Evolutionary conservation across 371 early-diverging fungal genomes (phyloP), one percentile per base, ranked within the genome.

Genomic region (Mucor lusitanicus): DNA sequence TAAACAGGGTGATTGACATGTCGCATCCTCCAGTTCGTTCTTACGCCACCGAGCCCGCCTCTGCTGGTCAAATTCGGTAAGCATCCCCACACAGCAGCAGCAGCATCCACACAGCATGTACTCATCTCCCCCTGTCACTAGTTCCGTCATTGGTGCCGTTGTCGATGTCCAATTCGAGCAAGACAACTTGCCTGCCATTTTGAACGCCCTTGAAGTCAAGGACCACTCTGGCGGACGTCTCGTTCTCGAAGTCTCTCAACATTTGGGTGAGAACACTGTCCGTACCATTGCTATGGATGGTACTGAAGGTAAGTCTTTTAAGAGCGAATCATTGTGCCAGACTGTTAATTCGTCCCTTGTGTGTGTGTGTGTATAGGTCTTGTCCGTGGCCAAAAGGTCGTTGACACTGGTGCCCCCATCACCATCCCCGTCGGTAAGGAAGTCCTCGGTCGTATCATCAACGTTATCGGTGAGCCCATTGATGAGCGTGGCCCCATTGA

Each of bases 261-360:
- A 98, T 80, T 86, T 97, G 83, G 97, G 97, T 77, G 97, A 98
- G 85, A 96, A 97, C 92, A 96, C 97, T 68, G 98, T 98, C 76
- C 94, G 98, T 79, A 96, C 96, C 75, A 98, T 98, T 93, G 98
- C 97, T 83, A 98, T 98, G 98, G 98, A 98, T 90, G 98, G 94
- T 82, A 95, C 94, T 63, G 76, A 78, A 64, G 78, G 73, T 75
- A 73, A 35, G 64, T 13, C 4, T 11, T 3, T 2, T 17, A 32
- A 46, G 1, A 7, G 27, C 19, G 5, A 17, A 11, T 27, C 11
- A 56, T 27, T 4, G 32, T 32, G 30, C 9, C 32, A 19, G 56
- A 19, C 55, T n/a, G 30, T 25, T 53, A 59, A 32, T 44, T 64
- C 46, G 37, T 42, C 9, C 37, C 12, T 33, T 33, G 33, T 6